Evolutionary conservation across 106 monocot genomes (phyloP).

Genomic region (Platanthera guangdongensis): DNA sequence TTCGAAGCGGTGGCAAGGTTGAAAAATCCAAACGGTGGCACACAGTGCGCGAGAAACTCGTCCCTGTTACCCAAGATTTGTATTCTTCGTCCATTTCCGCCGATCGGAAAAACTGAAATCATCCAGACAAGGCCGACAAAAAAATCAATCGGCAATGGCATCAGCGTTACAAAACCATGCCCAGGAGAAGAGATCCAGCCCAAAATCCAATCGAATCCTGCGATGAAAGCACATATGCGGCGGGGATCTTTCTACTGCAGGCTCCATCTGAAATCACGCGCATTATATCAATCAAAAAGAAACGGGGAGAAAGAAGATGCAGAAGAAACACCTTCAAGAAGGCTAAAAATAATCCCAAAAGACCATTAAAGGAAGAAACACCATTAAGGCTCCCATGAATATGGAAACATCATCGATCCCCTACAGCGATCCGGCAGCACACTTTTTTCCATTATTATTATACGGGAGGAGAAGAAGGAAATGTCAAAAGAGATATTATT

Average conservation of each 20-base stretch:
- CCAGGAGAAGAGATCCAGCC: background rate
- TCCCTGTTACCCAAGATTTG: constrained; percentile 49
- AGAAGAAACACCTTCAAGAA: background rate
- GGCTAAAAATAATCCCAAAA: background rate
- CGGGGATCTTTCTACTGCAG: background rate
- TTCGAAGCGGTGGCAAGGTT: constrained; percentile 15
- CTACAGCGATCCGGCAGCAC: background rate
- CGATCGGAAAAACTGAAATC: background rate
- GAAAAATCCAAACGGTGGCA: constrained; percentile 37
- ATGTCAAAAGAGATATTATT: background rate
- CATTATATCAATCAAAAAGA: background rate
- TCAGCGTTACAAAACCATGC: background rate
- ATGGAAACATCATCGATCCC: background rate
- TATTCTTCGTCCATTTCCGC: constrained; percentile 31
- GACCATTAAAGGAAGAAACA: background rate
- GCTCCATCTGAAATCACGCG: constrained; percentile 14
- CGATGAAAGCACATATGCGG: background rate
- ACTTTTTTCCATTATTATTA: background rate
- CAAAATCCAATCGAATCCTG: background rate
- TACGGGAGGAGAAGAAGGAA: background rate
- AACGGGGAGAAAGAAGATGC: background rate
- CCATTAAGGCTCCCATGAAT: background rate
- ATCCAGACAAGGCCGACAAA: background rate
- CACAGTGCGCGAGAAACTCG: constrained; percentile 48
- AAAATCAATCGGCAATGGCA: background rate